Evolutionary conservation across 2,329 filamentous ascomycete genomes (phyloP).

Genomic region (Phialemonium atrogriseum): DNA sequence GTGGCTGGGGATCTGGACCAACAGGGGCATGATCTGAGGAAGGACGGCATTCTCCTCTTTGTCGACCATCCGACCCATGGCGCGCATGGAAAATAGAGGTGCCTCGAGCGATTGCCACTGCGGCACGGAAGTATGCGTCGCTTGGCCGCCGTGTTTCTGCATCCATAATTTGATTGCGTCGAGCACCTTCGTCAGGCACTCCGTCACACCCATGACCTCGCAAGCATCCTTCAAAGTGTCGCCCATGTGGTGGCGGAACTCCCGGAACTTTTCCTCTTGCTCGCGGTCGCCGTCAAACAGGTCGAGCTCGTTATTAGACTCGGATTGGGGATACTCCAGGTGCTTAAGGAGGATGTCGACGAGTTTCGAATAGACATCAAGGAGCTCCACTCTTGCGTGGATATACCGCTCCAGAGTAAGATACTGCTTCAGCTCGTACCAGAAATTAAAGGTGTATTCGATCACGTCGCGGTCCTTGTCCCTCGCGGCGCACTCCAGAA

Average conservation of each 20-base stretch:
- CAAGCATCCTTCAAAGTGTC: slow-evolving; percentile 96
- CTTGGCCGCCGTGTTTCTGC: slow-evolving; percentile 68
- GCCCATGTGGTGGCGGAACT: slow-evolving; percentile 95
- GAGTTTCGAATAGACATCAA: slow-evolving; percentile 78
- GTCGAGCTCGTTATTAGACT: slow-evolving; percentile 66
- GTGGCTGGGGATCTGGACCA: slow-evolving; percentile 90
- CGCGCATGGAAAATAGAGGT: slow-evolving; percentile 88
- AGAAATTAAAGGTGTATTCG: slow-evolving; percentile 90
- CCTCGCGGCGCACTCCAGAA: slow-evolving; percentile 83
- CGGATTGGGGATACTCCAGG: slow-evolving; percentile 75
- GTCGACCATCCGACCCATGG: slow-evolving; percentile 94
- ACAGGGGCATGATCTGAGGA: slow-evolving; percentile 82
- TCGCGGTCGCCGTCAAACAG: slow-evolving; percentile 94
- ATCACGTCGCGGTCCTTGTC: slow-evolving; percentile 89
- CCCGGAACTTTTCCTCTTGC: slow-evolving; percentile 91
- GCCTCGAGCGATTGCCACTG: slow-evolving; percentile 97
- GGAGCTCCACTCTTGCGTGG: slow-evolving; percentile 65
- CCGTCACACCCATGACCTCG: slow-evolving; percentile 87
- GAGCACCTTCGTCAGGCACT: slow-evolving; percentile 85
- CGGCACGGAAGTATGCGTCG: slow-evolving; percentile 66
- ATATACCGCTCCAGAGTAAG: slow-evolving; percentile 85
- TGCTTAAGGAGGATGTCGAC: slow-evolving; percentile 91
- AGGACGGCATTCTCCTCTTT: slow-evolving; percentile 80
- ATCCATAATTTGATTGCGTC: slow-evolving; percentile 84
- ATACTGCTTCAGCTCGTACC: slow-evolving; percentile 98